Base-by-base conservation (phyloP, 2,329 filamentous ascomycete genomes). In the Podosphaera aphanis region DNA sequence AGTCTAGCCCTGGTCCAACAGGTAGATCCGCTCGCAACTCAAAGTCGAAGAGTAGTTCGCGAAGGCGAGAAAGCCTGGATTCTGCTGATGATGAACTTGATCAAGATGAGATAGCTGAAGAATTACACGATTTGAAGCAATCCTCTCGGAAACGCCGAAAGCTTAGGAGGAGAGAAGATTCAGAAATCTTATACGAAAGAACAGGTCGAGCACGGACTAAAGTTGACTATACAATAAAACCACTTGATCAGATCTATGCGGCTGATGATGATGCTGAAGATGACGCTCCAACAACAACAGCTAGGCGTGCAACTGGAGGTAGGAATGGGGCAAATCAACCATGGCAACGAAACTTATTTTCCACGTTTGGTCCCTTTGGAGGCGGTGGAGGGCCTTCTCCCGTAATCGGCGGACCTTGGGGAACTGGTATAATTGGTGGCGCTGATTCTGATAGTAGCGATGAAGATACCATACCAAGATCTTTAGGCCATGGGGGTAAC, bases 371-470 rank as follows among this genome's bases (percentile, higher is more conserved):
- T 7, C 90, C 90, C 2, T 95, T 98, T 61, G 90, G 85, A 48
- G 85, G 90, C 37, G 82, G 81, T 40, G 76, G 78, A 38, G 83
- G 83, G 31, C 71, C 70, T 37, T 47, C 52, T 16, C 51, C 58
- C 33, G 50, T 57, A 18, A 57, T 60, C 48, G 71, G 77, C 27
- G 83, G 83, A 1, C 78, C 81, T 4, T 82, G 78, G 66, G 80
- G 78, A 47, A 74, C 74, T 38, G 79, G 73, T 11, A 81, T 81
- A 19, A 74, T 74, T 49, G 85, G 79, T 23, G 83, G 80, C 45
- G 81, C 77, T 7, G 90, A 95, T 56, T 93, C 88, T 5, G 90
- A 98, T 59, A 94, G 85, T 61, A 98, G 90, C 59, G 90, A 98
- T 55, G 90, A 98, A 53, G 90, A 98, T 57, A 75, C 74, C 62